Evolutionary conservation across 768 basidiomycete species (phyloP), one percentile per base, ranked within the genome.

Genomic region (Lentinula sp.): DNA sequence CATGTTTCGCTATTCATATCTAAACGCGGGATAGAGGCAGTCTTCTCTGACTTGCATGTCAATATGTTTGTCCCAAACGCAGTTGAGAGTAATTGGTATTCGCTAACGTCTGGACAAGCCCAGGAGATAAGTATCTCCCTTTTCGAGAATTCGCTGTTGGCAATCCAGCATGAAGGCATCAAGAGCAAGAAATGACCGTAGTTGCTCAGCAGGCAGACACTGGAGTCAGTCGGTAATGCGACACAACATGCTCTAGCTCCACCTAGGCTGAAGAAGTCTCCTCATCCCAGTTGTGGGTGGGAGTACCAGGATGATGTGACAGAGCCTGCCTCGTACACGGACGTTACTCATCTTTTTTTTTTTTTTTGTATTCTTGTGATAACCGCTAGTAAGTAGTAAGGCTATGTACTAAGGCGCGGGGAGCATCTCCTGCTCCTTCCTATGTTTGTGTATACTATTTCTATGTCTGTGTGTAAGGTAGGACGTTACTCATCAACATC

Each of bases 91-190:
- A 60, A 59, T 18, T 28, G 49, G 21, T 54, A 55, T 50, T 56
- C 65, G 42, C 62, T 69, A 3, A 50, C 63, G 39, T 57, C 55
- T 23, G 66, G 67, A 13, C 65, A 66, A 59, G 68, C 61, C 46
- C 52, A 63, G 28, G 68, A 67, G 65, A 57, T 64, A 5, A 62
- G 67, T 21, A 53, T 69, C 7, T 48, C 65, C 23, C 55, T 58
- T 23, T 28, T 67, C 1, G 64, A 58, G 4, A 62, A 62, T n/a
- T 64, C 64, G 31, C 4, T 67, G 51, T 48, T 67, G 1, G 57
- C 63, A 34, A 59, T 67, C 23, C 64, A 69, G 62, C 68, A 69
- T 37, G 67, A 69, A 9, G 64, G 66, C 23, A 28, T 69, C 1
- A 63, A 60, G 31, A 49, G 37, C 16, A 67, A 66, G 59, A 65